phyloP scores from a whole-genome alignment of 106 monocot genomes.

The Phalaenopsis aphrodite region DNA sequence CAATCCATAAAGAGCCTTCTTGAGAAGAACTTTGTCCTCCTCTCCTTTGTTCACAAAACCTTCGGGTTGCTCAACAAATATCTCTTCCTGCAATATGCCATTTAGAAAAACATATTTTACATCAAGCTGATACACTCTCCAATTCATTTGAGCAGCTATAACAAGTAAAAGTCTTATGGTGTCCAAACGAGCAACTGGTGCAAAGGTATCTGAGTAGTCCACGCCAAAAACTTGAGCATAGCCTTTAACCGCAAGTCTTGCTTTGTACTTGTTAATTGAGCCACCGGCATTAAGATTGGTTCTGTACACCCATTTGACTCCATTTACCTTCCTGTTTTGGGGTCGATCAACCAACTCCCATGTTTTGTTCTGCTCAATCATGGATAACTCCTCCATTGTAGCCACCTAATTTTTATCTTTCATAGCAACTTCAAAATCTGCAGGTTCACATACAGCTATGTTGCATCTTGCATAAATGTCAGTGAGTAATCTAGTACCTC shows the following conservation, averaged over 20 bases:
- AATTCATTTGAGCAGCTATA: not conserved
- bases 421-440: not conserved
- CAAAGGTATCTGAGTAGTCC: not conserved
- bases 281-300: not conserved
- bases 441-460: not conserved
- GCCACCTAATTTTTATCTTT: not conserved
- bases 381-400: not conserved
- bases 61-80: constrained; percentile 2
- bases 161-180: not conserved
- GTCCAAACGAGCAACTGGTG: not conserved
- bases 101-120: constrained; percentile 1
- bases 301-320: not conserved
- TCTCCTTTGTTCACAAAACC: not conserved
- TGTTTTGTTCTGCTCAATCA: not conserved
- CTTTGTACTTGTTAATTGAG: not conserved
- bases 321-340: not conserved
- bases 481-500: not conserved
- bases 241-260: not conserved
- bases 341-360: not conserved
- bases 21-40: not conserved
- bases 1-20: constrained; percentile 1
- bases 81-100: not conserved
- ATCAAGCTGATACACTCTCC: not conserved
- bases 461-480: constrained; percentile 8
- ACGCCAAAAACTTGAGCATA: not conserved